Base-by-base conservation (phyloP, 2,329 filamentous ascomycete genomes). In the Xylariomycetidae sp. region DNA sequence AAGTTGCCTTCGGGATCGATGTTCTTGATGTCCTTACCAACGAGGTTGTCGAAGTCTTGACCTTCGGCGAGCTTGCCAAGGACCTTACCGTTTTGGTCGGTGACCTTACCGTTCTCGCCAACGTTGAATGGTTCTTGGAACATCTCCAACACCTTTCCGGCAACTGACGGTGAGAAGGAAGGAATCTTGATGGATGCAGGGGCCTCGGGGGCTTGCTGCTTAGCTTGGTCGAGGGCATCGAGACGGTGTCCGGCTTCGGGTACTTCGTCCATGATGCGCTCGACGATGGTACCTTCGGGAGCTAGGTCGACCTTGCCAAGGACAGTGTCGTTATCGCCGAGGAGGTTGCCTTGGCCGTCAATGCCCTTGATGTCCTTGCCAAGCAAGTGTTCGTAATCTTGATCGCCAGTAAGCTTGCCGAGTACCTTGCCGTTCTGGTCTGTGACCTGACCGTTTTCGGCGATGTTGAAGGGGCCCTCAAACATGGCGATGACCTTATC, bases 291-390 rank as follows among this genome's bases (percentile, higher is more conserved):
- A 12, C 61, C 57, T 48, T 69, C 64, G 13, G 69, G 66, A 2
- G 69, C 57, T 5, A 70, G 57, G 44, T 74, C 64, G 45, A 79
- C 77, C 42, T 72, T 73, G 15, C 79, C 79, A 40, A 83, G 72
- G 43, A 82, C 67, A 17, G 80, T 77, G 16, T 79, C 78, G 27
- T 78, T 72, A 54, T 70, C 77, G 54, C 82, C 78, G 51, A 81
- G 71, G 33, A 82, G 74, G 48, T 82, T 77, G n/a, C 78, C 79
- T 54, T 79, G 64, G 42, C 70, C 72, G 44, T 82, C 80, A 45
- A 80, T 64, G 56, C 80, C 82, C 64, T 82, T 82, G 45, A 80
- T 72, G 14, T 80, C 77, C 43, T 80, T 82, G 41, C 80, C 74
- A 12, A 69, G 18, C 2, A 58, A 31, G 22, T 48, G 34, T 14